Evolutionary conservation across 2,329 filamentous ascomycete genomes (phyloP), one percentile per base, ranked within the genome.

Genomic region (Sporothrix pseudoabietina): DNA sequence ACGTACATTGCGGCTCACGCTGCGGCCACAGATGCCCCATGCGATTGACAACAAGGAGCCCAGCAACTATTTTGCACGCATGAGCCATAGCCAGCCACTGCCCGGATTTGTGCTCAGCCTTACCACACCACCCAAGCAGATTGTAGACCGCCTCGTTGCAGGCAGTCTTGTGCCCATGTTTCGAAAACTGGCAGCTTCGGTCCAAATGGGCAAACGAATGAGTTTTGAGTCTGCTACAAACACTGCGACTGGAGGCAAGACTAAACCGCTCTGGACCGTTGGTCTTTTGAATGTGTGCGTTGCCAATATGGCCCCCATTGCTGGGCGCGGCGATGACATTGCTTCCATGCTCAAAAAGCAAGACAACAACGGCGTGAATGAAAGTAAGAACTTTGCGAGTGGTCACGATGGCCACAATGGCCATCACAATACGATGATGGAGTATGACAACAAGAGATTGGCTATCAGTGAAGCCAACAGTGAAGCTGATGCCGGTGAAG

Each of bases 231-330:
- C 30, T 14, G n/a, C 22, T 16, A 49, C 52, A 16, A 35, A 35
- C 8, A 16, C 44, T 3, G 41, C 2, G 0, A 32, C 52, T 12
- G 39, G 16, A 19, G 39, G 2, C 14, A 32, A 8, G 32, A 49
- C 76, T 86, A n/a, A 41, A 41, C 49, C 85, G 8, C 84, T 85
- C 9, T 97, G 93, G 92, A 92, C 95, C 76, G 81, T 98, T 22
- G 92, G 92, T 76, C 83, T 98, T 70, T 85, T 98, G 74, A 98
- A 98, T 76, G 84, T 98, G 30, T 94, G 93, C 63, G 94, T 93
- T 8, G 92, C 92, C 16, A 97, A 97, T 79, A 95, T 98, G 90
- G 86, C 86, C 1, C 84, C 87, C 55, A 84, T 83, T 19, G 88
- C 87, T 10, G 87, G 86, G 41, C 84, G 83, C n/a, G 93, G 92